Base-by-base conservation (phyloP, 192 early-diverging fungal species). In the Mortierella claussenii region DNA sequence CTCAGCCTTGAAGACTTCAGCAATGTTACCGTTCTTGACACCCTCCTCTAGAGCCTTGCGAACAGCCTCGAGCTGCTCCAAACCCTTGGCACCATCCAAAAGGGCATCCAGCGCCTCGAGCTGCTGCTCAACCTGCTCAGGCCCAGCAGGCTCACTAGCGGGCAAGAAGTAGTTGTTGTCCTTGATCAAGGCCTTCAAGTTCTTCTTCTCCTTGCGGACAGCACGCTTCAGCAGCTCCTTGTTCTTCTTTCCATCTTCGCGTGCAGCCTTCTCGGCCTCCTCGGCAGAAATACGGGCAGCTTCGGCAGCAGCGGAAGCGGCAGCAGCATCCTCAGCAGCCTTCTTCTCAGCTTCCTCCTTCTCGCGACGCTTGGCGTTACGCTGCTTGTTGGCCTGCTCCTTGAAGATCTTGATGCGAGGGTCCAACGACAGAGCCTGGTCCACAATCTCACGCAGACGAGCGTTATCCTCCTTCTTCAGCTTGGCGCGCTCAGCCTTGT, bases 401-500 rank as follows among this genome's bases (percentile, higher is more conserved):
- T 91, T 94, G 89, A 95, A 97, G 37, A 83, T 63, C 54, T 83
- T 85, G 83, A 98, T 95, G 60, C 98, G 93, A 49, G 97, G 97
- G 81, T 99, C 98, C 32, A 87, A 44, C 64, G 84, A 83, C 55
- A 97, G 71, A 40, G 95, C 95, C 31, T 89, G 86, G 65, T 96
- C 81, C 34, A 97, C 94, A 55, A 98, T 81, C 48, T 86, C 87
- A 74, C 88, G 89, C 26, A 98, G 69, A 65, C 98, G 90, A 62
- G 90, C 86, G 79, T 89, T 97, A 85, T 99, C 98, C 80, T 98
- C 96, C 88, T 98, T 99, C 93, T 99, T 99, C 62, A 85, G 87
- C 71, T 91, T 90, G 43, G 91, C 87, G 42, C 98, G 91, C 79
- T 93, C 91, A 80, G 94, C 91, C 81, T 89, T 87, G 91, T 99